Percentiles rank a stretch among this genome's conserved stretches.
Conservation (phyloP, 2,329 filamentous ascomycete genomes). For the Clonostachys byssicola region DNA sequence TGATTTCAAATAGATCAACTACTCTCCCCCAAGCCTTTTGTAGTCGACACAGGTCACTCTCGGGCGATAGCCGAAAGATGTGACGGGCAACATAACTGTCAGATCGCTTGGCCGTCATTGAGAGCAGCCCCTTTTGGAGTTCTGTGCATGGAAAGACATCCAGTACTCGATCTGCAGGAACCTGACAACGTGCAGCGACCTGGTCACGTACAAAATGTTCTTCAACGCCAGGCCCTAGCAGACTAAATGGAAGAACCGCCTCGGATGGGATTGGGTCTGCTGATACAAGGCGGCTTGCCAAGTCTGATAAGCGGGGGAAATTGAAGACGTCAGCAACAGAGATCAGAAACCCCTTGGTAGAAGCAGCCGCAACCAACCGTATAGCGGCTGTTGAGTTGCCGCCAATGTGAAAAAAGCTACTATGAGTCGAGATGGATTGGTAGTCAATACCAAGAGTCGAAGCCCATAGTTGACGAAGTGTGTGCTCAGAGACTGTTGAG, state of each 20-base stretch:
- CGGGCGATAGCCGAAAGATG: background rate
- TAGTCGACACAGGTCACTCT: background rate
- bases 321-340: background rate
- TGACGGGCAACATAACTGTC: background rate
- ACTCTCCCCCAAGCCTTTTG: background rate
- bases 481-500: constrained; percentile 1
- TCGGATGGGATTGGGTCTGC: background rate
- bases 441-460: constrained; percentile 19
- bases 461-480: constrained; percentile 26
- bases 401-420: background rate
- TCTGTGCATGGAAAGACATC: background rate
- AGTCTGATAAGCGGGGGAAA: background rate
- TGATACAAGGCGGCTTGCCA: background rate
- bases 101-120: background rate
- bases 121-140: background rate
- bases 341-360: background rate
- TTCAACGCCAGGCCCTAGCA: background rate
- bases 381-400: background rate
- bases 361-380: background rate
- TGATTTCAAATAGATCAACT: background rate
- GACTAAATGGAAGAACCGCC: background rate
- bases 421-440: background rate
- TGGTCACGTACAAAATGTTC: background rate
- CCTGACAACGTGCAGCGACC: background rate
- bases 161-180: background rate